Evolutionary conservation across 495 filamentous ascomycete species (phyloP), one percentile per base, ranked within the genome.

Genomic region (Thermochaetoides thermophila): DNA sequence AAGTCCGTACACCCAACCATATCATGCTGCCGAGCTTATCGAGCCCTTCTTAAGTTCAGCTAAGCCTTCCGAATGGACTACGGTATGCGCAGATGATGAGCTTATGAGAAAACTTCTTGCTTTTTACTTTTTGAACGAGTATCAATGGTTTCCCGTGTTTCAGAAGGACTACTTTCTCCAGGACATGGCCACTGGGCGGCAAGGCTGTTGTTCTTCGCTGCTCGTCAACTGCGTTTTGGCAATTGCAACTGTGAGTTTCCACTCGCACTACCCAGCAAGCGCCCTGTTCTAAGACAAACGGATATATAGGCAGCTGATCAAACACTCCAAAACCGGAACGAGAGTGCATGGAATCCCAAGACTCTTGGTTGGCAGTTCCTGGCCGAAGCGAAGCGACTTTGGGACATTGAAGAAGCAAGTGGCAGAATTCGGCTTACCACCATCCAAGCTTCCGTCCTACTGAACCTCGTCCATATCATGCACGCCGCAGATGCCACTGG

Each of bases 361-460:
- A 54, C 24, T 55, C 46, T 17, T 60, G 57, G 57, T 41, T 52
- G 17, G 49, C 55, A 0, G 40, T 59, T 60, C 19, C 35, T 53
- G 1, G 54, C 53, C 17, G 57, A 60, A 34, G 52, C 57, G 7
- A 57, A 46, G 29, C 47, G 57, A 19, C 39, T 59, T 1, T 60
- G 53, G 44, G 53, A 60, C 17, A 20, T 57, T 14, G 53, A 60
- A 31, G 23, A 35, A 1, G 39, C 31, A 8, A 12, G 24, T 2
- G 30, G 36, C n/a, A n/a, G n/a, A 8, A 35, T 34, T 2, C 43
- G 31, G n/a, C 17, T 60, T 9, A 48, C 47, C 3, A 52, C 51
- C 1, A 55, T 60, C 7, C 57, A 60, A 30, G 49, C 51, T 3
- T 40, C 46, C 18, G 21, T 55, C 15, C n/a, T 56, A 5, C 27